Evolutionary conservation across 345 rosid species (phyloP).

Genomic region (Citrus trifoliata): DNA sequence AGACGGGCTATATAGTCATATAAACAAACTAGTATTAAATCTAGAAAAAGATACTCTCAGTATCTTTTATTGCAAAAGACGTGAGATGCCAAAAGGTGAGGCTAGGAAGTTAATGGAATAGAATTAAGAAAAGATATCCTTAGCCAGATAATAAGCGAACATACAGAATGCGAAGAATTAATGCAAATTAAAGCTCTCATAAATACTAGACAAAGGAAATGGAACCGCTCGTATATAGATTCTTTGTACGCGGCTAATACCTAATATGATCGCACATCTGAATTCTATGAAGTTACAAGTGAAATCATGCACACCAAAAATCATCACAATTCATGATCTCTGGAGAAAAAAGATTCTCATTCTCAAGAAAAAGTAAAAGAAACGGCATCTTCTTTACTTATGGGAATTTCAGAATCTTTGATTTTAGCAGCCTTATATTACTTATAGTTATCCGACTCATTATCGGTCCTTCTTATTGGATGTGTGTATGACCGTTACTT

Average conservation of each 20-base stretch:
- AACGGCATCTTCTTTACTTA: not conserved
- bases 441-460: not conserved
- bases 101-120: not conserved
- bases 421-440: not conserved
- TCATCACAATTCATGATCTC: not conserved
- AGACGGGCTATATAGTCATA: no score
- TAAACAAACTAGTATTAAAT: no score
- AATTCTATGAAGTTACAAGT: not conserved
- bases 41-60: not conserved
- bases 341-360: slow-evolving; percentile 6
- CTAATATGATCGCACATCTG: not conserved
- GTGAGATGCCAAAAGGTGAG: slow-evolving; percentile 1
- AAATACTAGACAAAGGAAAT: not conserved
- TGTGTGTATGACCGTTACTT: not conserved
- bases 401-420: not conserved
- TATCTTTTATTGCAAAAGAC: not conserved
- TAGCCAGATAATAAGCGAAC: not conserved
- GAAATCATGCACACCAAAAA: not conserved
- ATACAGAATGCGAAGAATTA: not conserved
- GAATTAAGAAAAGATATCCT: not conserved
- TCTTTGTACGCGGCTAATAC: no score
- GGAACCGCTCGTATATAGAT: not conserved
- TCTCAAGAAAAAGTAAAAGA: not conserved
- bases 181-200: not conserved
- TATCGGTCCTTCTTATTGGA: not conserved